These are phyloP conservation scores for Saccharomyces pastorianus DNA, from an alignment of 1,139 yeast species.

Conservation along the genomic window DNA sequence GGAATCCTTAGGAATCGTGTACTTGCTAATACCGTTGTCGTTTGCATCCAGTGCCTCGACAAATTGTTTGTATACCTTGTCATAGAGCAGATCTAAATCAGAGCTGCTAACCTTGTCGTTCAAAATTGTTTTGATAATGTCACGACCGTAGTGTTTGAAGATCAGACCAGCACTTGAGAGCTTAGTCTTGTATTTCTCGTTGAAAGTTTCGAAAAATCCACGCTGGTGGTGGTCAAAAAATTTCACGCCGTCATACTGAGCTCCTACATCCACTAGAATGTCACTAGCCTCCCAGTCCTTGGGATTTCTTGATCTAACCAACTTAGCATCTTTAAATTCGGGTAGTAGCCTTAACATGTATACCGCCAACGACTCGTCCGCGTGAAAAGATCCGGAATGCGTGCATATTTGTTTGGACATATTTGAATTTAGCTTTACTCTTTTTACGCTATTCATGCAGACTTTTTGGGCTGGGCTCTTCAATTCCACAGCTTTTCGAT, in stretches of 20 bases:
- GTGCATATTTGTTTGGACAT: conserved; percentile 58
- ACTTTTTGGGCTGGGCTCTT: neutral
- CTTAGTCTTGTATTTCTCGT: conserved; percentile 57
- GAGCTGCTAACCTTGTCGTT: conserved; percentile 34
- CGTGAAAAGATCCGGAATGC: conserved; percentile 92
- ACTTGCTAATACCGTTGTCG: conserved; percentile 85
- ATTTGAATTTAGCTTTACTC: conserved; percentile 17
- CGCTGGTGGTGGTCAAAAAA: conserved; percentile 96
- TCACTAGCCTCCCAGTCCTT: conserved; percentile 79
- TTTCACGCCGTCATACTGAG: conserved; percentile 81
- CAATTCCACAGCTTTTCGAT: neutral
- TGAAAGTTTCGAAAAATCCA: conserved; percentile 59
- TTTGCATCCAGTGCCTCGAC: conserved; percentile 91
- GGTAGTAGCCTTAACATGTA: conserved; percentile 74
- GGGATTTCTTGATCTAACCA: conserved; percentile 79
- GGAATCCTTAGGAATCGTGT: conserved; percentile 40
- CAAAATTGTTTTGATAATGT: conserved; percentile 48
- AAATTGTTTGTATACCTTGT: conserved; percentile 73
- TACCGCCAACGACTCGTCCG: conserved; percentile 95
- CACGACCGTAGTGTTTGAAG: conserved; percentile 86
- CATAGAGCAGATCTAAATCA: conserved; percentile 55
- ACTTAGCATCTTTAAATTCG: conserved; percentile 52
- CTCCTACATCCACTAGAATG: conserved; percentile 91
- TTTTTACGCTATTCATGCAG: conserved; percentile 14
- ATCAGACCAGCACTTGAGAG: conserved; percentile 90